phyloP scores from a whole-genome alignment of 75 land plant genomes.

The Pseudotsuga menziesii region DNA sequence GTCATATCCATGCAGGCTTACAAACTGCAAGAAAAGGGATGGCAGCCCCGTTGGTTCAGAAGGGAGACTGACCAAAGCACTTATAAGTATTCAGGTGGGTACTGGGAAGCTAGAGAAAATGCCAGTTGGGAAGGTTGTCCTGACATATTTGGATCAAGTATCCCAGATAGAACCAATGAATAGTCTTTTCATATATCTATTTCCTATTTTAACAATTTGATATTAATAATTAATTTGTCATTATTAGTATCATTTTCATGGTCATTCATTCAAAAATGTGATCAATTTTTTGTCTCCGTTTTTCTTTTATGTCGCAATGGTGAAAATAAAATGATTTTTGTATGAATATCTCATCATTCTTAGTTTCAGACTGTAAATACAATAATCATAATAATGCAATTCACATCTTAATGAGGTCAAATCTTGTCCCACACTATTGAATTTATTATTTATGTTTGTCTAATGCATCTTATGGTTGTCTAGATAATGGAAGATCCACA shows the following conservation, averaged over 20 bases:
- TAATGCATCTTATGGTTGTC: neutral
- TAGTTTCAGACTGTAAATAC: no score
- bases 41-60: slow-evolving; percentile 89
- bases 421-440: neutral
- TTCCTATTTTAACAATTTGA: neutral
- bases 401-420: neutral
- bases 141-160: slow-evolving; percentile 58
- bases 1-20: slow-evolving; percentile 46
- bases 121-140: slow-evolving; percentile 72
- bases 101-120: slow-evolving; percentile 91
- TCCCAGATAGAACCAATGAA: neutral
- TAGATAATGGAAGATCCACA: neutral
- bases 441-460: neutral
- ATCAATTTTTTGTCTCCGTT: neutral
- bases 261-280: neutral
- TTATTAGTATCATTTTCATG: neutral
- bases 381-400: neutral
- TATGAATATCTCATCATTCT: no score
- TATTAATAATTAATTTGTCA: neutral
- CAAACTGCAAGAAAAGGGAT: slow-evolving; percentile 82
- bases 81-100: slow-evolving; percentile 70
- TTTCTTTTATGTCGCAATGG: neutral
- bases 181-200: neutral
- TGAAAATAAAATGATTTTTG: neutral
- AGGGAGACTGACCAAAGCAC: slow-evolving; percentile 55